Evolutionary conservation across 768 basidiomycete genomes (phyloP), one percentile per base, ranked within the genome.

Genomic region (Cystofilobasidium bisporidii): DNA sequence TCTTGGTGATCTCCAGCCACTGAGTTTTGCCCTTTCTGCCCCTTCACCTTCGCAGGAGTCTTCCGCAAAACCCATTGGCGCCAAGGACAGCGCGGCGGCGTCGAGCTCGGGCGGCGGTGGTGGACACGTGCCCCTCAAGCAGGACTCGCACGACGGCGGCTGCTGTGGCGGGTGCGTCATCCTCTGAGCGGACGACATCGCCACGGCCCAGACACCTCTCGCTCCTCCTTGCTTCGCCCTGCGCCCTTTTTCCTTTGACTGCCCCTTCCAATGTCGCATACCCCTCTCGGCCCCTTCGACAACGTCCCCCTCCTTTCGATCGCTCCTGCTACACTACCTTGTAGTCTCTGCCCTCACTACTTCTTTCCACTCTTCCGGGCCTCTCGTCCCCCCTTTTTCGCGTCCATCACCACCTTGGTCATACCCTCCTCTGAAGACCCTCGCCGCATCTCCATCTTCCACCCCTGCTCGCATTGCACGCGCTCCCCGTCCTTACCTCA

Each of bases 161-260:
- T 65, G 64, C 64, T 65, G 64, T 43, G 40, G 55, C 12, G 64
- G 64, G 12, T 65, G 64, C 45, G 64, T 65, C 30, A 56, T 65
- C 32, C 64, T 65, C 57, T 65, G 58, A 45, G 53, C 5, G 18
- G 30, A 28, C 8, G 28, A 30, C 18, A 10, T 3, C 28, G 6
- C 36, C 36, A 6, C 36, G 36, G n/a, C n/a, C n/a, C n/a, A n/a
- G 53, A 56, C 53, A 20, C 53, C 30, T 10, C 14, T 30, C n/a
- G 53, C 18, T 56, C 15, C 18, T 30, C 28, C 30, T 15, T 22
- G 20, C 28, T 11, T 28, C 53, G 28, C 28, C 11, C 48, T 11
- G n/a, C 48, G 4, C 48, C 11, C 26, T 24, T 12, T 20, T 17
- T 47, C 6, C n/a, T 18, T 47, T 47, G 17, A 4, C 18, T 17